phyloP scores from a whole-genome alignment of 768 basidiomycete genomes.

The Kwoniella newhampshirensis region DNA sequence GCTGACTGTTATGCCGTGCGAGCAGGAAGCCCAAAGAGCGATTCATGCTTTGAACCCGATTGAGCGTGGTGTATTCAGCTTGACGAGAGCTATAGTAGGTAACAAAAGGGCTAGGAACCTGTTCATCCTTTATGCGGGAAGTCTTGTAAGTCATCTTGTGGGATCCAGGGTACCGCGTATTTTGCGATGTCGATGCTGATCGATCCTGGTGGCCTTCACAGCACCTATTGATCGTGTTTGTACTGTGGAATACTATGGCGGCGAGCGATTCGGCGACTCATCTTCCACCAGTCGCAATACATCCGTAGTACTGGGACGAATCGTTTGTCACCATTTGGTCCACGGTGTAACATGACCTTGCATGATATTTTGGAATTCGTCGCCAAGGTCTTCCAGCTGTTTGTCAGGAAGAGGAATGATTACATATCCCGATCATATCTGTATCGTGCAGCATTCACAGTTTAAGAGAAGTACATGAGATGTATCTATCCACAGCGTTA shows the following conservation, averaged over 20 bases:
- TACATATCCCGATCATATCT: too few relatives aligned
- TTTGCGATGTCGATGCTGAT: not conserved
- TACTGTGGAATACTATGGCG: constrained; percentile 49
- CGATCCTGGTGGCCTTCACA: constrained; percentile 8
- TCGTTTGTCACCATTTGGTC: too few relatives aligned
- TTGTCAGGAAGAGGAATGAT: too few relatives aligned
- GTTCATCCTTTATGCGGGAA: constrained; percentile 78
- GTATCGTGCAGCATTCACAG: too few relatives aligned
- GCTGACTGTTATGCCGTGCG: not conserved
- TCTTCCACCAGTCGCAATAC: constrained; percentile 31
- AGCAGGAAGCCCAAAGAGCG: constrained; percentile 88
- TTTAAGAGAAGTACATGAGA: too few relatives aligned
- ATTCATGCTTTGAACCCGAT: constrained; percentile 87
- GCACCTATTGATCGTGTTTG: constrained; percentile 49
- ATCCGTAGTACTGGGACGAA: too few relatives aligned
- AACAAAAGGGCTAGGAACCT: constrained; percentile 85
- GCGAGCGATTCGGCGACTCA: constrained; percentile 39
- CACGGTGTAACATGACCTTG: too few relatives aligned
- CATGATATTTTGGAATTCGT: too few relatives aligned
- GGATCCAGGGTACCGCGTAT: not conserved
- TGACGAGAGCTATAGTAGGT: constrained; percentile 82
- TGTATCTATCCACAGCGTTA: too few relatives aligned
- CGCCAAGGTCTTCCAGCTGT: too few relatives aligned
- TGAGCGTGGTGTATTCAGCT: constrained; percentile 78
- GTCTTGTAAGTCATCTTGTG: constrained; percentile 43